phyloP scores from a whole-genome alignment of 1,284 basidiomycete genomes.

The Malassezia psittaci region DNA sequence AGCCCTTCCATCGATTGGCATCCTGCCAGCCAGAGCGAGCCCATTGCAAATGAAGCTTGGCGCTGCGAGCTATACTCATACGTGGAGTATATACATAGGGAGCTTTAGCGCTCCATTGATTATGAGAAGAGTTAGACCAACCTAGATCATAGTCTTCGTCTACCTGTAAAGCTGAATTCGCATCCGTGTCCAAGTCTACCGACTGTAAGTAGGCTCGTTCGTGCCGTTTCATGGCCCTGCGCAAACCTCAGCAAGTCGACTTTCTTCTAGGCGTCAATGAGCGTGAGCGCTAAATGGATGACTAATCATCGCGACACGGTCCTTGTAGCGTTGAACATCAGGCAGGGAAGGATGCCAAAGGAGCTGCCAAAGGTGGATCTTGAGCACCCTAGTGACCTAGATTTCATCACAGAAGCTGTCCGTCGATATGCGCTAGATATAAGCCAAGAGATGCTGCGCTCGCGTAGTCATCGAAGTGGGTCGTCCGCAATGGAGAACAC shows the following conservation, averaged over 20 bases:
- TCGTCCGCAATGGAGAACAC: conserved; percentile 9
- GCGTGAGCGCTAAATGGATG: background rate
- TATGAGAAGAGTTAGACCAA: conserved; percentile 20
- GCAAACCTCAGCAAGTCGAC: too few species aligned
- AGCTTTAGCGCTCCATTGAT: conserved; percentile 38
- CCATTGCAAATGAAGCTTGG: conserved; percentile 30
- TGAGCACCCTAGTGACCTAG: conserved; percentile 17
- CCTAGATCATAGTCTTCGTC: conserved; percentile 39
- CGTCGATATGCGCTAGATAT: conserved; percentile 6
- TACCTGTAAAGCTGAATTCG: conserved; percentile 22
- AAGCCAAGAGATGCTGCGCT: conserved; percentile 6
- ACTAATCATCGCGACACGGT: background rate
- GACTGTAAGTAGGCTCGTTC: conserved; percentile 17
- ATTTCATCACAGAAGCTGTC: conserved; percentile 11
- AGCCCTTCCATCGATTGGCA: conserved; percentile 32
- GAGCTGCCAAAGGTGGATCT: conserved; percentile 17
- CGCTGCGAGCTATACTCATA: conserved; percentile 21
- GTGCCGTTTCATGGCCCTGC: conserved; percentile 8
- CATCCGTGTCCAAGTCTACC: conserved; percentile 43
- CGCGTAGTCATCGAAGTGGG: conserved; percentile 1
- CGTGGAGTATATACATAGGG: conserved; percentile 26
- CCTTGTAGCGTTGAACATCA: background rate
- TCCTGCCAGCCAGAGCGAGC: conserved; percentile 32
- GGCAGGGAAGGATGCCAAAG: conserved; percentile 10
- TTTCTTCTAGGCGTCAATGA: too few species aligned